These are phyloP conservation scores for Phytophthora pisi DNA, from an alignment of 352 stramenopile genomes.

Conservation along the genomic window DNA sequence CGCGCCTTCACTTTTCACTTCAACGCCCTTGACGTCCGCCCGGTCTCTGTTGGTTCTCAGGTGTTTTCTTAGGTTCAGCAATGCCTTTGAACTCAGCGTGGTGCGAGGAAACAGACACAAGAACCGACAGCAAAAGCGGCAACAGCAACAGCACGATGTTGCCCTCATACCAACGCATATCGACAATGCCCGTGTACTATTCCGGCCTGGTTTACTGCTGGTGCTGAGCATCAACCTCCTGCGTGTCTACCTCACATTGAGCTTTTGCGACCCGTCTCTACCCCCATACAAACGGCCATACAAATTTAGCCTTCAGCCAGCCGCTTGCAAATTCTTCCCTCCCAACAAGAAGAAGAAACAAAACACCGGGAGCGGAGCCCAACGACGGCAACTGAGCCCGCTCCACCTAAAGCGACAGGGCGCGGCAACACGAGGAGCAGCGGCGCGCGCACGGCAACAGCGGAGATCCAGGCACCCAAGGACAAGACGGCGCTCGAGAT, in stretches of 20 bases:
- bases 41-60: constrained; percentile 1
- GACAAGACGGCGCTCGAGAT: constrained; percentile 53
- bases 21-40: not conserved
- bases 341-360: constrained; percentile 10
- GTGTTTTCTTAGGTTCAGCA: not conserved
- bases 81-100: not conserved
- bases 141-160: not conserved
- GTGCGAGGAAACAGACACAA: not conserved
- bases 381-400: not conserved
- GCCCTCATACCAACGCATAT: too few species aligned
- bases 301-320: constrained; percentile 17
- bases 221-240: not conserved
- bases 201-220: not conserved
- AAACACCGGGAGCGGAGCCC: constrained; percentile 10
- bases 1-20: not conserved
- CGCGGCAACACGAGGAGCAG: constrained; percentile 23
- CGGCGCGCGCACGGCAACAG: constrained; percentile 8
- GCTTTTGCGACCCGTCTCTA: constrained; percentile 14
- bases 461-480: constrained; percentile 3
- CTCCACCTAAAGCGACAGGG: constrained; percentile 24
- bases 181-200: too few species aligned
- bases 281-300: constrained; percentile 20
- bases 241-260: constrained; percentile 16
- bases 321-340: constrained; percentile 23
- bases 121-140: not conserved